Percentiles rank a stretch among this genome's conserved stretches.
phyloP scores from a whole-genome alignment of 176 grass and related monocot species.

The Phragmites australis region DNA sequence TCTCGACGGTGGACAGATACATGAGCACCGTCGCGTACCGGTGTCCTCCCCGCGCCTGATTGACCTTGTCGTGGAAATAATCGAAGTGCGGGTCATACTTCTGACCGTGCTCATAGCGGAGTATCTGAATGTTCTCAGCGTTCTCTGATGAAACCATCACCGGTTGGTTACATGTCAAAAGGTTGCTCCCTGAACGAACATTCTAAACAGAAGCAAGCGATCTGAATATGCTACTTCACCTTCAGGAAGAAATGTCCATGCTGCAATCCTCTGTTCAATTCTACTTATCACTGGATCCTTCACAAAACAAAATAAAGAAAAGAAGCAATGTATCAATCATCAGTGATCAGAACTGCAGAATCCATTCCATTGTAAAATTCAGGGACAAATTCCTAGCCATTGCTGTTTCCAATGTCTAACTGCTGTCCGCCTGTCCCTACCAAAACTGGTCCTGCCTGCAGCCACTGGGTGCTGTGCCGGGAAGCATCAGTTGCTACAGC shows the following conservation, averaged over 20 bases:
- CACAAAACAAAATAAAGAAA: not conserved
- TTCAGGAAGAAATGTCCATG: conserved; percentile 70
- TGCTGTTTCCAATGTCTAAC: too few species aligned
- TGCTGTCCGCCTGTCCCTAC: not conserved
- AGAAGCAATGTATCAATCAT: not conserved
- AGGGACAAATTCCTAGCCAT: not conserved
- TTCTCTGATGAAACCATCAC: conserved; percentile 46
- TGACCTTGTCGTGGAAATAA: conserved; percentile 53
- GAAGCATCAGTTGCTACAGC: conserved; percentile 25
- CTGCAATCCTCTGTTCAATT: conserved; percentile 51
- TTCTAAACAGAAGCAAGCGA: not conserved
- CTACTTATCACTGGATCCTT: conserved; percentile 34
- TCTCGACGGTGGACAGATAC: conserved; percentile 60
- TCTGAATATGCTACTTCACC: conserved; percentile 21
- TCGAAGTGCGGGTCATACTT: conserved; percentile 75
- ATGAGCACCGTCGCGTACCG: conserved; percentile 68
- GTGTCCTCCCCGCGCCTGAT: conserved; percentile 55
- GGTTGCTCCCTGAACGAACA: not conserved
- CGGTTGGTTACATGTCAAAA: not conserved
- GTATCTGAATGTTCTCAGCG: conserved; percentile 59
- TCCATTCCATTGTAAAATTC: not conserved
- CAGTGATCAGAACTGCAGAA: not conserved
- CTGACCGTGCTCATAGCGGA: conserved; percentile 48
- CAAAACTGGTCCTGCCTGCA: not conserved
- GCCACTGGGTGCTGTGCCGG: not conserved